Evolutionary conservation across 192 early-diverging fungal genomes (phyloP).

Genomic region (Helicostylum pulchrum): DNA sequence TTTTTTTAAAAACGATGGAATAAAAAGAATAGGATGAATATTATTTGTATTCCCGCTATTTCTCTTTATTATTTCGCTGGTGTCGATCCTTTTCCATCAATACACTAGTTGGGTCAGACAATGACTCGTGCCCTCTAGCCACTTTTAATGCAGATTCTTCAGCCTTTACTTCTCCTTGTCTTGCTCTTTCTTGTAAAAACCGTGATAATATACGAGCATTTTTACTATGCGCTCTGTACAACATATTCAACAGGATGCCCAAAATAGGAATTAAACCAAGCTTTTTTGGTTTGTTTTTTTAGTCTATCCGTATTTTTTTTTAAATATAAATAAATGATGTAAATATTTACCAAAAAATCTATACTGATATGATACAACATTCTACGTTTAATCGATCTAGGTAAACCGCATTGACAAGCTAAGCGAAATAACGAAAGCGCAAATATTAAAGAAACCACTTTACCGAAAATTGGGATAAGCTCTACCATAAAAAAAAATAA

Average conservation of each 20-base stretch:
- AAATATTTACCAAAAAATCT: conserved; percentile 30
- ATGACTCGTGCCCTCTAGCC: too few relatives aligned
- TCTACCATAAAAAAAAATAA: not conserved
- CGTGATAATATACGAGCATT: conserved; percentile 17
- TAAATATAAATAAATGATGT: too few relatives aligned
- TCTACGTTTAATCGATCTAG: conserved; percentile 2
- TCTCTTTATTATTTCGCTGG: too few relatives aligned
- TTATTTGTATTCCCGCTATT: too few relatives aligned
- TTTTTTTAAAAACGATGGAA: too few relatives aligned
- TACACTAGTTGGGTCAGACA: too few relatives aligned
- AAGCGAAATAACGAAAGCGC: conserved; percentile 22
- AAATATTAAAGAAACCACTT: conserved; percentile 24
- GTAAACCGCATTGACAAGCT: conserved; percentile 27
- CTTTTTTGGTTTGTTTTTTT: conserved; percentile 12
- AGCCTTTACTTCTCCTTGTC: not conserved
- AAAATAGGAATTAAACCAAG: conserved; percentile 32
- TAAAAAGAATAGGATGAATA: too few relatives aligned
- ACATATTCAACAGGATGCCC: conserved; percentile 27
- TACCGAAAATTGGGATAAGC: conserved; percentile 31
- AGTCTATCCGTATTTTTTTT: not conserved
- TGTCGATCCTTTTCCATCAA: too few relatives aligned
- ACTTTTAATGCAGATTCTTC: too few relatives aligned
- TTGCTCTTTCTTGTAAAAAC: conserved; percentile 23
- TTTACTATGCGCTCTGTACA: conserved; percentile 23
- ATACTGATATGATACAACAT: conserved; percentile 31